phyloP scores from a whole-genome alignment of 495 filamentous ascomycete genomes.

The Talaromyces nanjingensis region DNA sequence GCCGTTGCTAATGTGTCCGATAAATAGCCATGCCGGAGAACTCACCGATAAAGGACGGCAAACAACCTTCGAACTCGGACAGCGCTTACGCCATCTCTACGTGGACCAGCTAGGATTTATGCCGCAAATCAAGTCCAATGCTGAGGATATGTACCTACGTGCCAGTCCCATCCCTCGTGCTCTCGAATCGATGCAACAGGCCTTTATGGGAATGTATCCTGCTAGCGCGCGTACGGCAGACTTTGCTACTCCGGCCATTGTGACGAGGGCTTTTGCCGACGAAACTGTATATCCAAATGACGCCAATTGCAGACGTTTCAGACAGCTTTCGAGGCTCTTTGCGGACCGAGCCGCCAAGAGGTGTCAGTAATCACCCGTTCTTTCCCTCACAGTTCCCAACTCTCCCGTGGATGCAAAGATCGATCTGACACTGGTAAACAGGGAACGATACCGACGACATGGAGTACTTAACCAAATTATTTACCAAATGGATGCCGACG shows the following conservation, averaged over 20 bases:
- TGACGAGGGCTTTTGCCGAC: conserved; percentile 63
- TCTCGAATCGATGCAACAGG: conserved; percentile 81
- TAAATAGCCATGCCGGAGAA: conserved; percentile 63
- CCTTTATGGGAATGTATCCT: conserved; percentile 87
- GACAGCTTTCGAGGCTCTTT: conserved; percentile 71
- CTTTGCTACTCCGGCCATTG: conserved; percentile 67
- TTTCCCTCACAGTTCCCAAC: neutral
- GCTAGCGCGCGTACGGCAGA: conserved; percentile 51
- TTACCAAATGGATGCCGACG: conserved; percentile 81
- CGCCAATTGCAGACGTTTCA: conserved; percentile 73
- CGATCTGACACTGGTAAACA: conserved; percentile 12
- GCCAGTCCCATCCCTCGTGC: conserved; percentile 79
- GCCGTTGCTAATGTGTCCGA: neutral
- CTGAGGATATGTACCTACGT: conserved; percentile 75
- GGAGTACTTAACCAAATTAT: conserved; percentile 67
- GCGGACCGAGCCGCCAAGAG: conserved; percentile 70
- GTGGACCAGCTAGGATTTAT: conserved; percentile 84
- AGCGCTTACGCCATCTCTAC: conserved; percentile 75
- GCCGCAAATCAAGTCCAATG: conserved; percentile 55
- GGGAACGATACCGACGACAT: conserved; percentile 78
- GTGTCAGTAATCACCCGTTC: conserved; percentile 37
- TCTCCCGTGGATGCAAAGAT: too few species aligned
- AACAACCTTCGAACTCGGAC: conserved; percentile 75
- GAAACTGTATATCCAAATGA: conserved; percentile 95
- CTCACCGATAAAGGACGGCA: conserved; percentile 81